Evolutionary conservation across 371 early-diverging fungal genomes (phyloP), one percentile per base, ranked within the genome.

Genomic region (Apophysomyces ossiformis): DNA sequence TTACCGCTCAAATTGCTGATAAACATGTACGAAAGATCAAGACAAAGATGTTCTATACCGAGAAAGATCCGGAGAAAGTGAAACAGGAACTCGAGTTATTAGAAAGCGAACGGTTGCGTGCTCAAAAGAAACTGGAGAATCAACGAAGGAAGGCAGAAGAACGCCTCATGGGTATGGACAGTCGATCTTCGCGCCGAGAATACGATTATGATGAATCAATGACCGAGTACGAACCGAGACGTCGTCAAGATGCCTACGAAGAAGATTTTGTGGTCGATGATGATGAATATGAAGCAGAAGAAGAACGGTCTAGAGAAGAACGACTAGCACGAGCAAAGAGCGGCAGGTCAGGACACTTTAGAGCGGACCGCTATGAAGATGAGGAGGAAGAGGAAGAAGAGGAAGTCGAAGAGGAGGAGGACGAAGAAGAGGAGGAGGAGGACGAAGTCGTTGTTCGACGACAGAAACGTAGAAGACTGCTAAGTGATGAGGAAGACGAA

Each of bases 41-140:
- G 60, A 91, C 92, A 15, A 90, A 90, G 69, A 76, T 89, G 79
- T 85, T 87, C 58, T 82, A 87, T 36, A 87, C 85, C 9, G 79
- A 87, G 46, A 78, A 79, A 35, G 87, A 90, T 71, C 88, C 88
- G 5, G 86, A 88, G 56, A 37, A 67, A 16, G 63, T 76, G 36
- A 77, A 78, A 32, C 77, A 76, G 16, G 75, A 81, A 47, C 54
- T 76, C 1, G 84, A 83, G 37, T 50, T 63, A 35, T 71, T 74
- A 58, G 81, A 81, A 32, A 70, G 71, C 35, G 84, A 83, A 57
- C 72, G 81, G 7, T 57, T 83, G n/a, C 78, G 78, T 35, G 78
- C 83, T 56, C 77, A 81, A 62, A 75, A 72, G 56, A 72, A 74
- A 64, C 64, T 85, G 12, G 80, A 80, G 21, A 58, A 61, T n/a